Evolutionary conservation across 2,329 filamentous ascomycete genomes (phyloP).

Genomic region (Fusarium albosuccineum): DNA sequence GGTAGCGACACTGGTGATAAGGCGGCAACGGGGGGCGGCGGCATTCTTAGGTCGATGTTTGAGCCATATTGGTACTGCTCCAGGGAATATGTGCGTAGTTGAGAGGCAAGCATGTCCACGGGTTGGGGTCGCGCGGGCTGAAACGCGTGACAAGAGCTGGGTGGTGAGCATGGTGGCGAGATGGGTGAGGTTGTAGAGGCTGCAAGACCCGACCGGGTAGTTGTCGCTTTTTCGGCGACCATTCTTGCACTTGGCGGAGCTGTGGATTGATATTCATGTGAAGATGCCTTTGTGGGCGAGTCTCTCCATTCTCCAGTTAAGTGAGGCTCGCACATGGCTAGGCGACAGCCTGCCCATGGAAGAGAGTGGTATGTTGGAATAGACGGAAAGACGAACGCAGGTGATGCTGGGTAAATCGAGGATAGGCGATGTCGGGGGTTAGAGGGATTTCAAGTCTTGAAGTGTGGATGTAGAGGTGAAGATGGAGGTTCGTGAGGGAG

Average conservation of each 20-base stretch:
- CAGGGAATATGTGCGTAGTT: constrained; percentile 41
- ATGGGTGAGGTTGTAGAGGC: constrained; percentile 22
- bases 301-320: constrained; percentile 32
- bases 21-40: constrained; percentile 9
- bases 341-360: constrained; percentile 40
- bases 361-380: constrained; percentile 5
- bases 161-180: constrained; percentile 40
- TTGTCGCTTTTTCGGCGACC: constrained; percentile 4
- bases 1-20: constrained; percentile 37
- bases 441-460: neutral
- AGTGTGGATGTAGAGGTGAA: constrained; percentile 7
- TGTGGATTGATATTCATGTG: constrained; percentile 9
- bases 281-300: constrained; percentile 30
- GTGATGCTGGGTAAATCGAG: neutral
- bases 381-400: neutral
- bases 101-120: constrained; percentile 41
- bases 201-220: constrained; percentile 6
- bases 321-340: constrained; percentile 44
- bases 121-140: constrained; percentile 24
- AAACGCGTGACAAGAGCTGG: constrained; percentile 5
- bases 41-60: neutral
- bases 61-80: constrained; percentile 18
- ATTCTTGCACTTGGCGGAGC: constrained; percentile 17
- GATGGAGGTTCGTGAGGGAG: constrained; percentile 21
- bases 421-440: neutral